phyloP scores from a whole-genome alignment of 192 early-diverging fungal species.

The Podila epicladia region DNA sequence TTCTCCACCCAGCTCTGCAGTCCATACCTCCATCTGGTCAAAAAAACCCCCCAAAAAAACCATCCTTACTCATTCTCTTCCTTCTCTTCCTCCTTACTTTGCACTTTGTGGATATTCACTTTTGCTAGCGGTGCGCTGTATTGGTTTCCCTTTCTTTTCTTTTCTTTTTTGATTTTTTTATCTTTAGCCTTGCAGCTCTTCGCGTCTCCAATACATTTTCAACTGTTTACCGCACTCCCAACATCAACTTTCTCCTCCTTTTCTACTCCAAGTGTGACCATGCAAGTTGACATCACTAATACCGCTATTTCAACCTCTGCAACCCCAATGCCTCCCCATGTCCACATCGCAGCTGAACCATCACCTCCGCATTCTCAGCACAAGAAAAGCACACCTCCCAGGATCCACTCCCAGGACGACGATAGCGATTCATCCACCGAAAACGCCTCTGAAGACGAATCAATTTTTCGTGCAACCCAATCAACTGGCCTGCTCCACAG shows the following conservation, averaged over 20 bases:
- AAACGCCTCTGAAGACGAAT: background rate
- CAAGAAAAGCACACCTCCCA: background rate
- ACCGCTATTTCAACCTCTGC: background rate
- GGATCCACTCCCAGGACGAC: background rate
- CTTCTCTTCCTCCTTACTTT: background rate
- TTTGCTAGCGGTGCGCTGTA: background rate
- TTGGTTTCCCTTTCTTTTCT: background rate
- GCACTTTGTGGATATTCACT: background rate
- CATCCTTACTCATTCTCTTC: background rate
- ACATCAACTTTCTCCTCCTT: too few relatives aligned
- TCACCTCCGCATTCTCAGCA: background rate
- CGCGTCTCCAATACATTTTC: too few relatives aligned
- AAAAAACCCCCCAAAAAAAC: background rate
- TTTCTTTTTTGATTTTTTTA: background rate
- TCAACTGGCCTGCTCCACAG: background rate
- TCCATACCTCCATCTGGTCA: background rate
- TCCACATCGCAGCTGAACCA: background rate
- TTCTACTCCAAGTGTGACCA: too few relatives aligned
- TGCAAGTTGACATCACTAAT: too few relatives aligned
- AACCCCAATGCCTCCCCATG: background rate
- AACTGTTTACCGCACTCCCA: too few relatives aligned
- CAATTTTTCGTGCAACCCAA: background rate
- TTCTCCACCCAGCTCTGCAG: too few relatives aligned
- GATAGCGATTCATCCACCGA: background rate
- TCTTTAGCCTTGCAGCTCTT: background rate